Evolutionary conservation across 176 grass and related monocot genomes (phyloP).

Genomic region (Miscanthus lutarioriparius): DNA sequence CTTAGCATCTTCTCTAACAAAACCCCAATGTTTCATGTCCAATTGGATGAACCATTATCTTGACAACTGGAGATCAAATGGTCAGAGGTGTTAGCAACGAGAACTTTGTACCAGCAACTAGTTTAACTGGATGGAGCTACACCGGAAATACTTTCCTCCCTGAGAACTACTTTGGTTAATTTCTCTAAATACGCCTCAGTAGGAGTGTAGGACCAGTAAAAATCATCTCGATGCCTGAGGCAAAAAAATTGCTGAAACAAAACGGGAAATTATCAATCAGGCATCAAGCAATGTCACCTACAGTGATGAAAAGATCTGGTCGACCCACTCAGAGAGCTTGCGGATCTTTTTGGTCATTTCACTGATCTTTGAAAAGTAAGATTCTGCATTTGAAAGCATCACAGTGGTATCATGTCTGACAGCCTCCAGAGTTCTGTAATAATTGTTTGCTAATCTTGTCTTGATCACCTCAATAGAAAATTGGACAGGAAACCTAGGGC

Average conservation of each 20-base stretch:
- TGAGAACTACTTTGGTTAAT: constrained; percentile 22
- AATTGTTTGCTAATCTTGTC: constrained; percentile 73
- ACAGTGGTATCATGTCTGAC: constrained; percentile 74
- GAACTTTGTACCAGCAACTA: not conserved
- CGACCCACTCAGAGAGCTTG: constrained; percentile 57
- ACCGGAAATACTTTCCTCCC: not conserved
- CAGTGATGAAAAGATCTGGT: constrained; percentile 46
- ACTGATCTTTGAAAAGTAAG: constrained; percentile 64
- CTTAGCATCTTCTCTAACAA: constrained; percentile 17
- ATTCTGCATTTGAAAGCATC: constrained; percentile 64
- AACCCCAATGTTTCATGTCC: not conserved
- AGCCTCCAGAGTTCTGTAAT: constrained; percentile 79
- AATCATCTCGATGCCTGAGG: constrained; percentile 14
- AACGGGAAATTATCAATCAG: not conserved
- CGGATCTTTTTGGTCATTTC: constrained; percentile 68
- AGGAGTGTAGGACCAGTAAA: not conserved
- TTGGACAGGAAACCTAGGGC: constrained; percentile 73
- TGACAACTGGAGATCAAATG: constrained; percentile 21
- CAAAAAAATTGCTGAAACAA: constrained; percentile 17
- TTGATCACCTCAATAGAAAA: constrained; percentile 89
- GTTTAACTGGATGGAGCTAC: constrained; percentile 18
- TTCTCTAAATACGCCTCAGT: constrained; percentile 31
- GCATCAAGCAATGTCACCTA: constrained; percentile 28
- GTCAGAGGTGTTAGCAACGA: constrained; percentile 33
- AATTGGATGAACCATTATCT: constrained; percentile 8